Evolutionary conservation across 2,329 filamentous ascomycete genomes (phyloP).

Genomic region (Fusarium udum): DNA sequence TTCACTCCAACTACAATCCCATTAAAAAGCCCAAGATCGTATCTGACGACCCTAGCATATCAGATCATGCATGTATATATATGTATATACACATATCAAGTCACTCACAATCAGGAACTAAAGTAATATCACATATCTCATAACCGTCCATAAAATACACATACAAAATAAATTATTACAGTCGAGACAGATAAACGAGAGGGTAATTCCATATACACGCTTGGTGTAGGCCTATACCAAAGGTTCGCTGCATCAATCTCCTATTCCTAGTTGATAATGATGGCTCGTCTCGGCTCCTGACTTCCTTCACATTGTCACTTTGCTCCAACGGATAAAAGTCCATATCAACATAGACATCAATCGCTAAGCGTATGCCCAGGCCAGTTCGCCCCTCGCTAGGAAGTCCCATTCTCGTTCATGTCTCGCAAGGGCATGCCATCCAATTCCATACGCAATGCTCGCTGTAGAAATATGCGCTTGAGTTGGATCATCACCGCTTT

Average conservation of each 20-base stretch:
- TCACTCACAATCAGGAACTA: not conserved
- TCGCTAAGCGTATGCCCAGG: conserved; percentile 19
- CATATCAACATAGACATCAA: conserved; percentile 4
- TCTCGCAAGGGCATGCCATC: conserved; percentile 17
- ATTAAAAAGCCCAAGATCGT: not conserved
- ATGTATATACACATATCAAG: not conserved
- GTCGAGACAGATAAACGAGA: conserved; percentile 39
- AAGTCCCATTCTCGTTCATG: conserved; percentile 14
- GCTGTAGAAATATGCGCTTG: conserved; percentile 28
- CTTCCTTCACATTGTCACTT: conserved; percentile 11
- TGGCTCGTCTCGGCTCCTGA: conserved; percentile 13
- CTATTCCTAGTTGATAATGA: not conserved
- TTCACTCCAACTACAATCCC: not conserved
- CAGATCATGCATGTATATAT: not conserved
- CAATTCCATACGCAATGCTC: conserved; percentile 30
- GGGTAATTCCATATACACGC: conserved; percentile 38
- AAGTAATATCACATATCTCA: not conserved
- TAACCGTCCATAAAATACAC: conserved; percentile 5
- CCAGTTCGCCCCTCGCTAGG: conserved; percentile 20
- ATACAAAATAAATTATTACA: conserved; percentile 44
- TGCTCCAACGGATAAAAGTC: conserved; percentile 15
- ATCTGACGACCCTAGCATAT: not conserved
- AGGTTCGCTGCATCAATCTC: conserved; percentile 13
- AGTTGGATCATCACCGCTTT: conserved; percentile 27
- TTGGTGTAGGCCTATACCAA: conserved; percentile 27